Evolutionary conservation across 371 early-diverging fungal species (phyloP), one percentile per base, ranked within the genome.

Genomic region (Mortierella sp.): DNA sequence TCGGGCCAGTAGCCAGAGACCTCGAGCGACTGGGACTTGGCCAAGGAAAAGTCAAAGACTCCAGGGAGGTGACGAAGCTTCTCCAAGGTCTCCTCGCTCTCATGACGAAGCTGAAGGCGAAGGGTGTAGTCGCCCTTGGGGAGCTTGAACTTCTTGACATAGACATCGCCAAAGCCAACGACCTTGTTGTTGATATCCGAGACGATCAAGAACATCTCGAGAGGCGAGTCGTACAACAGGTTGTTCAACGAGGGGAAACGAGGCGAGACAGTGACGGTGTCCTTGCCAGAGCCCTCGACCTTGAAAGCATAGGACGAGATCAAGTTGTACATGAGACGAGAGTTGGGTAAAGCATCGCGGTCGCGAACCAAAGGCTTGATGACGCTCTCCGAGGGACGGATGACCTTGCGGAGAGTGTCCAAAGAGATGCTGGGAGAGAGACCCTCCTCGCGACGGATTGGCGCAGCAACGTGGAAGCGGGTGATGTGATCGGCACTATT

Each of bases 41-140:
- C 41, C 44, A 95, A 79, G 44, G 82, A 85, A 52, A 88, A 79
- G 81, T 97, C 96, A 26, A 96, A 79, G 43, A 94, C 79, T 47
- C 92, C 87, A 9, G 94, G 85, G 43, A 90, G 79, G 58, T 85
- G 85, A 73, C 92, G 92, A 26, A 96, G 86, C 64, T 93, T 92
- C 29, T 96, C 95, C 44, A 98, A 87, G 2, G 91, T 85, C 64
- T 89, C 89, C 45, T 94, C 87, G 19, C 88, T 86, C 68, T 92
- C 89, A 16, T 94, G 93, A 26, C 93, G 89, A 26, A 98, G 75
- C 82, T 96, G 97, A 61, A 92, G 93, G 61, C 91, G 92, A 53
- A 96, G 86, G 7, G 90, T 91, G 80, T 97, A 97, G 44, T 95
- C 96, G 19, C 98, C 98, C 87, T 95, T 94, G 39, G 87, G 85